Evolutionary conservation across 805 yeast genomes (phyloP).

Genomic region (Candida namnaoensis): DNA sequence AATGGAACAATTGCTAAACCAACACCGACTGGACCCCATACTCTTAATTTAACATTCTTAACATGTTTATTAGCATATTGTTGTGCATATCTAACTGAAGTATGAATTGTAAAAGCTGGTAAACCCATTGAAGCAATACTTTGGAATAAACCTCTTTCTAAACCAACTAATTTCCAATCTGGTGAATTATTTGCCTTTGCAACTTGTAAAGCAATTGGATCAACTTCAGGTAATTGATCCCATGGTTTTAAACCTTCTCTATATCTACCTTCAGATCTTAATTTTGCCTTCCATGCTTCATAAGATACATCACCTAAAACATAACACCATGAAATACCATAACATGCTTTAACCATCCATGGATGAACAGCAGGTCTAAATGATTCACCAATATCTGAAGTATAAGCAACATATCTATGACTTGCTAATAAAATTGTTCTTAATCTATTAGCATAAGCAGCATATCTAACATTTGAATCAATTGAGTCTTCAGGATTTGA

Average conservation of each 20-base stretch:
- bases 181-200: constrained; percentile 34
- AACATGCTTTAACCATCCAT: constrained; percentile 50
- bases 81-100: constrained; percentile 65
- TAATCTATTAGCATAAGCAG: constrained; percentile 72
- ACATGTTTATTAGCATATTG: constrained; percentile 45
- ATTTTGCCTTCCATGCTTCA: constrained; percentile 63
- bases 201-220: constrained; percentile 23
- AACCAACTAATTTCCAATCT: constrained; percentile 59
- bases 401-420: constrained; percentile 78
- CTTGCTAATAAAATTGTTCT: constrained; percentile 65
- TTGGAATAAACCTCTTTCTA: constrained; percentile 75
- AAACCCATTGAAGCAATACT: constrained; percentile 79
- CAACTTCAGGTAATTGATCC: constrained; percentile 38
- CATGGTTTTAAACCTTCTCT: constrained; percentile 59
- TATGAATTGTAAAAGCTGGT: constrained; percentile 81
- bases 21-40: constrained; percentile 71
- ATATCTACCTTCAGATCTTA: constrained; percentile 59
- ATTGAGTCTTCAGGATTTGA: constrained; percentile 25
- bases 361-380: constrained; percentile 80
- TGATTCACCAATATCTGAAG: constrained; percentile 82
- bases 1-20: constrained; percentile 74
- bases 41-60: constrained; percentile 35
- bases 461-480: constrained; percentile 54
- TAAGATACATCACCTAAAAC: constrained; percentile 67
- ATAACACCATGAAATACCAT: constrained; percentile 71